Percentiles rank a stretch among this genome's conserved stretches.
These are phyloP conservation scores for Obba rivulosa DNA, from an alignment of 768 basidiomycete species.

Conservation along the genomic window DNA sequence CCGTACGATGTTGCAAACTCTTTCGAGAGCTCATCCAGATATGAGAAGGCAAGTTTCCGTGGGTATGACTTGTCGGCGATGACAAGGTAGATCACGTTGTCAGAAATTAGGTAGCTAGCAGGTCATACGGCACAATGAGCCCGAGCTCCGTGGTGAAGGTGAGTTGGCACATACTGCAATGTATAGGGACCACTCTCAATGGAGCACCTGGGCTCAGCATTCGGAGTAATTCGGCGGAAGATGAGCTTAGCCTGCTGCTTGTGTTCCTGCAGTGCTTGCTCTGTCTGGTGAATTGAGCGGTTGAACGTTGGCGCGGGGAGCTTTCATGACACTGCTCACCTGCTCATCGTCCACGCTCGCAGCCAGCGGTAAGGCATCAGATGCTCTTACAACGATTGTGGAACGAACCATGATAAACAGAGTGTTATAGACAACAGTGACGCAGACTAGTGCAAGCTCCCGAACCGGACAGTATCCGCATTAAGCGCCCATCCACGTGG, in stretches of 20 bases:
- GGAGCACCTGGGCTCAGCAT: slow-evolving; percentile 92
- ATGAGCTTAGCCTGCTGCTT: slow-evolving; percentile 98
- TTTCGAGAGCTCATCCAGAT: slow-evolving; percentile 93
- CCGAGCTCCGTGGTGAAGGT: slow-evolving; percentile 6
- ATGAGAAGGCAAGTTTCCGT: slow-evolving; percentile 94
- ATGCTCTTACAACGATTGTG: slow-evolving; percentile 80
- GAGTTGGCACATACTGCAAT: slow-evolving; percentile 69
- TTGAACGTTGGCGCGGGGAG: background rate
- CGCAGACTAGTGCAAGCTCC: too few relatives aligned
- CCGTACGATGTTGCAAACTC: slow-evolving; percentile 94
- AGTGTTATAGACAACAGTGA: too few relatives aligned
- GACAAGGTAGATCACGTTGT: slow-evolving; percentile 92
- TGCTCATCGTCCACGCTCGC: slow-evolving; percentile 97
- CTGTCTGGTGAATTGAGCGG: slow-evolving; percentile 55
- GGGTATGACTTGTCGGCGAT: slow-evolving; percentile 98
- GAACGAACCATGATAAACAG: slow-evolving; percentile 70
- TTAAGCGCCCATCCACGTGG: too few relatives aligned
- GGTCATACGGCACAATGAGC: background rate
- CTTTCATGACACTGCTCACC: slow-evolving; percentile 34
- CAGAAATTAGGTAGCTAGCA: slow-evolving; percentile 84
- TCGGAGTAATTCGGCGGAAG: slow-evolving; percentile 88
- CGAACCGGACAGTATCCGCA: too few relatives aligned
- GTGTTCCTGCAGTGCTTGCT: slow-evolving; percentile 91
- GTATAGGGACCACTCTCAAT: slow-evolving; percentile 95
- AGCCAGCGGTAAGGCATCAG: slow-evolving; percentile 85